phyloP scores from a whole-genome alignment of 2,329 filamentous ascomycete species.

The Mycosphaerella arachidis region DNA sequence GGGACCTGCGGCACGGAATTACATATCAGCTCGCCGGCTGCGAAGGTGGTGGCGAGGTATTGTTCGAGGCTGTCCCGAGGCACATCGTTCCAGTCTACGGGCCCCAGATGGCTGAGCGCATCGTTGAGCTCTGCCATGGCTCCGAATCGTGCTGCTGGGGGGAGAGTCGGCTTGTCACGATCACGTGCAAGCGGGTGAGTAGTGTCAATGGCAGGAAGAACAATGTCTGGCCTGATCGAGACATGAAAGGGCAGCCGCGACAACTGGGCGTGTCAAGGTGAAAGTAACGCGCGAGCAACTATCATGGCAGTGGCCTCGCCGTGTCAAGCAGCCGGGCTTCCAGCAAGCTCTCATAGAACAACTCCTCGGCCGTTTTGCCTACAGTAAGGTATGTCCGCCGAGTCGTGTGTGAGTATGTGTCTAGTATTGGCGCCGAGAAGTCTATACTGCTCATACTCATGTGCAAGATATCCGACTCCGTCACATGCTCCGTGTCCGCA shows the following conservation, averaged over 20 bases:
- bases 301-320: neutral
- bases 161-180: neutral
- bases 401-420: too few species aligned
- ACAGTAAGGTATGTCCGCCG: too few species aligned
- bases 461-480: too few species aligned
- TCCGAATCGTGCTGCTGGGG: neutral
- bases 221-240: neutral
- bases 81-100: constrained; percentile 43
- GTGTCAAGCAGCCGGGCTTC: too few species aligned
- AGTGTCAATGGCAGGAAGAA: neutral
- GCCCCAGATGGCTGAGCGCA: constrained; percentile 42
- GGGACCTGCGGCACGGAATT: constrained; percentile 67
- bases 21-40: constrained; percentile 64
- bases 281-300: neutral
- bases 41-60: constrained; percentile 40
- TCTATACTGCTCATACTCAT: too few species aligned
- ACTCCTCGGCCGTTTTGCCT: too few species aligned
- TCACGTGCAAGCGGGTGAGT: neutral
- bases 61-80: constrained; percentile 38
- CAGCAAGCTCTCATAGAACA: too few species aligned
- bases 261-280: neutral
- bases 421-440: too few species aligned
- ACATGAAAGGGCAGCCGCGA: neutral
- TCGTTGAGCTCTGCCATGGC: constrained; percentile 43
- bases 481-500: too few species aligned